Base-by-base conservation (phyloP, 129 eudicot genomes). In the Glebionis coronaria region DNA sequence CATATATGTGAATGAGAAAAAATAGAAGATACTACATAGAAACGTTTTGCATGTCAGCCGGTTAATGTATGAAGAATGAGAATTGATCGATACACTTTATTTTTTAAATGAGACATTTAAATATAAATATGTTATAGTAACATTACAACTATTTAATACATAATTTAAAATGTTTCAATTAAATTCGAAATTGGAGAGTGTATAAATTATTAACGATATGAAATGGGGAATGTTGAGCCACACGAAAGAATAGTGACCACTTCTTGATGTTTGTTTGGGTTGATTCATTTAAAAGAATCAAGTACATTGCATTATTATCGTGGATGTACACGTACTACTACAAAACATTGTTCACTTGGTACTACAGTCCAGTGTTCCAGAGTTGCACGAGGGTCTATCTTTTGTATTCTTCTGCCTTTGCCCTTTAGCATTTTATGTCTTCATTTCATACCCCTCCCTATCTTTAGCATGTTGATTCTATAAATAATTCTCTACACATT, bases 301-400 rank as follows among this genome's bases (percentile, higher is more conserved):
- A 70, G 65, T 74, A 71, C 68, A 72, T 54, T 68, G 83, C 65
- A 75, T 75, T 75, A 68, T 75, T 68, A 75, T 60, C 9, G 61
- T 67, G 69, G 53, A 83, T 80, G 90, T 84, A 79, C 80, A 80
- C 46, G 71, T 71, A 78, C 67, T 44, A 19, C 7, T 14, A 44
- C 46, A 47, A 47, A 70, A 63, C 74, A 81, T 40, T 74, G 75
- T 75, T 78, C 63, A 78, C 68, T 67, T 67, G 55, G 67, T 73
- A 58, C 65, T 46, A 80, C 73, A 72, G 64, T 72, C 74, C 81
- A 63, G 45, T 76, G 70, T 68, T 74, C 69, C 88, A 81, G 88
- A 82, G 83, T 71, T 85, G 92, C 91, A 84, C 95, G 89, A 87
- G 95, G 88, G 91, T 85, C 94, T 82, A 70, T 88, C 62, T 82